Evolutionary conservation across 2,329 filamentous ascomycete genomes (phyloP), one percentile per base, ranked within the genome.

Genomic region (Aspergillus chevalieri): DNA sequence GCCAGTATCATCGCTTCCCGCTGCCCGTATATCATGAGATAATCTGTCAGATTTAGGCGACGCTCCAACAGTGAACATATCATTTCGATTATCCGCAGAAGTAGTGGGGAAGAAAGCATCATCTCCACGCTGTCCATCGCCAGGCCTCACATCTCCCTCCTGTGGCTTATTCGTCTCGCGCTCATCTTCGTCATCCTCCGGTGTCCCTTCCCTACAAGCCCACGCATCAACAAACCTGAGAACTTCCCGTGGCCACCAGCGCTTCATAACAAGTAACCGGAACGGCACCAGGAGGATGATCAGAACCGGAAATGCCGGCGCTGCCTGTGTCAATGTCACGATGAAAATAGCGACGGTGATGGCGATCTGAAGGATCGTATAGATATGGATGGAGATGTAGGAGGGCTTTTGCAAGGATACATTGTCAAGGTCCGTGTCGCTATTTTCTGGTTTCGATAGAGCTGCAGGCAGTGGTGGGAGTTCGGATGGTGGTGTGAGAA

Each of bases 241-340:
- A 6, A 79, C 80, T 54, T 84, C 80, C 42, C 74, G 72, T 15
- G 71, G 74, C 82, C 82, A 85, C 48, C 83, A 68, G 45, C 66
- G 72, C 51, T 79, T 81, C 80, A 85, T 84, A 10, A 83, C 47
- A 14, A 78, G 68, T 7, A 86, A 62, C 9, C 83, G 71, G n/a
- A 83, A 71, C 0, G 83, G 83, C 1, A 86, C 82, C n/a, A 85
- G 64, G 5, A 78, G 74, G 47, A 85, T 80, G 51, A 86, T 83
- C 22, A 85, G 74, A 6, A 86, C 67, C 1, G 83, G 82, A 54
- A 85, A 85, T 0, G 77, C 80, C 0, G 81, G 81, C 0, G 81
- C 81, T 0, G 77, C 82, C n/a, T 78, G 74, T 0, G 81, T 85
- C 46, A 85, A 70, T 0, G 82, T 85, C 14, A 84, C 66, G 30